Evolutionary conservation across 2,329 filamentous ascomycete genomes (phyloP), one percentile per base, ranked within the genome.

Genomic region (Ceratocystiopsis minuta): DNA sequence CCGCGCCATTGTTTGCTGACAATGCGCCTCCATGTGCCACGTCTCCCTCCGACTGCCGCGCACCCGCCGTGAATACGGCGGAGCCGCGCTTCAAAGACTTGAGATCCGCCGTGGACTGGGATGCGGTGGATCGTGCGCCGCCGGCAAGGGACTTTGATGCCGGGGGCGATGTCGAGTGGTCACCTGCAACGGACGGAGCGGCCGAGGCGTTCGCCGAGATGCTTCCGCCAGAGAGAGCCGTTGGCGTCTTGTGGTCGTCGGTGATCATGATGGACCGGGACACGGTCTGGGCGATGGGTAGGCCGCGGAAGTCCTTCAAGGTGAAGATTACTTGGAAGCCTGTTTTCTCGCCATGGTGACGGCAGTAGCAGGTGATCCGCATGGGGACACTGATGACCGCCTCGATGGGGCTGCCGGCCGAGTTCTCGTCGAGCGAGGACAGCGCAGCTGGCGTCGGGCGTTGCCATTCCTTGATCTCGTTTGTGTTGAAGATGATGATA

Each of bases 291-390:
- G 85, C 82, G 36, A 96, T 64, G 31, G 94, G 64, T 37, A 76
- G 75, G 51, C 78, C 81, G 48, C 75, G 64, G 54, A 74, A 74
- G 58, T 95, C 84, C 55, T 87, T 93, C 53, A 98, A 69, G 1
- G 88, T 96, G 60, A 96, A 93, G 48, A 98, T 93, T 52, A 96
- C 86, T 48, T 72, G 68, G 60, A 95, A 98, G 2, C 88, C 88
- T 50, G 80, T 66, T 63, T 96, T 96, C 61, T 96, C 90, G 45
- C 80, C 77, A 52, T 96, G 88, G 56, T 98, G 88, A 16, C 88
- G 77, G 60, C 88, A 96, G 60, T 96, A 98, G 58, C 88, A 98
- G 18, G 87, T 85, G 53, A 98, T 95, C 11, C 88, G 79, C 87
- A 96, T 94, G 0, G 85, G 86, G 2, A 84, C 75, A 50, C 87